phyloP scores from a whole-genome alignment of 257 asterid species.

The Linaria vulgaris region DNA sequence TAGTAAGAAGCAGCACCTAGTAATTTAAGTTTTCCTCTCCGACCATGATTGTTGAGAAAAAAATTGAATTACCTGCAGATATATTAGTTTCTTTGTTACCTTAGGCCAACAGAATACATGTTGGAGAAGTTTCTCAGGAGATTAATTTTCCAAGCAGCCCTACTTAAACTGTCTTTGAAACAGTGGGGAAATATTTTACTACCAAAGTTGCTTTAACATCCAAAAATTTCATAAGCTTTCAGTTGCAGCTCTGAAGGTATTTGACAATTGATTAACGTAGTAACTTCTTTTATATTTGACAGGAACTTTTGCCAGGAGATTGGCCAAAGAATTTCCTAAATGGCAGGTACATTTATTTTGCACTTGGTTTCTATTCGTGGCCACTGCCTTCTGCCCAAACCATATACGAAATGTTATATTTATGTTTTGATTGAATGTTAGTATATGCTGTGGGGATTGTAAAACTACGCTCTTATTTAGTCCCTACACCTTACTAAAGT shows the following conservation, averaged over 20 bases:
- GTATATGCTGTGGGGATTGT: constrained; percentile 1
- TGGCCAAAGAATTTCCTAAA: constrained; percentile 90
- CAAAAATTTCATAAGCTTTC: neutral
- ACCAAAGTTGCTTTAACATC: neutral
- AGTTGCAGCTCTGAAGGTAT: neutral
- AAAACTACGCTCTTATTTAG: too few species aligned
- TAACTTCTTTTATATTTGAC: constrained; percentile 30
- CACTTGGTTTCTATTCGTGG: constrained; percentile 13
- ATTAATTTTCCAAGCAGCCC: neutral
- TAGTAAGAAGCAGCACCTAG: neutral
- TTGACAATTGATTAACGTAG: constrained; percentile 10
- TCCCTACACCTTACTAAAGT: constrained; percentile 15
- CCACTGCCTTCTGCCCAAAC: neutral
- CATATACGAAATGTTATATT: neutral
- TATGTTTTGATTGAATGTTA: neutral
- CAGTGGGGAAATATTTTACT: neutral
- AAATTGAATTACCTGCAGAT: neutral
- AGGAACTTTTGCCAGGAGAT: constrained; percentile 93
- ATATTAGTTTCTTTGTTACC: neutral
- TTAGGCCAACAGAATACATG: too few species aligned
- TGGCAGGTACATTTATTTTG: constrained; percentile 69
- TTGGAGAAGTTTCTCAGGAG: neutral
- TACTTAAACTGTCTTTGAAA: neutral
- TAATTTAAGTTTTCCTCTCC: neutral
- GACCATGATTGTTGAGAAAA: neutral